Conservation (phyloP, 495 filamentous ascomycete genomes). For the Lindgomyces ingoldianus region DNA sequence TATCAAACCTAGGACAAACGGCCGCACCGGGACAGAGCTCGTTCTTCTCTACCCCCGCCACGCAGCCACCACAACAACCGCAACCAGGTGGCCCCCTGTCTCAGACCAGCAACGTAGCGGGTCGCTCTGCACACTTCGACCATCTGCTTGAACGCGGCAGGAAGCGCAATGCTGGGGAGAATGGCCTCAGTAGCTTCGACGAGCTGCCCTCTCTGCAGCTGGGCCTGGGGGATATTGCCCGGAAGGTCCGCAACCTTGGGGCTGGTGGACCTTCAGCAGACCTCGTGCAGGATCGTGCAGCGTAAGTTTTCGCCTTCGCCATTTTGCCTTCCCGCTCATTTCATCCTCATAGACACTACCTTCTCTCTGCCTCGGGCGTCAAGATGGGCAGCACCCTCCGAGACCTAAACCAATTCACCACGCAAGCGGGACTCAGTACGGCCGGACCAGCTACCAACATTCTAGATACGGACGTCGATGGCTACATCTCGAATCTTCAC, state of each 20-base stretch:
- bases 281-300: conserved; percentile 58
- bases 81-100: conserved; percentile 21
- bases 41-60: conserved; percentile 11
- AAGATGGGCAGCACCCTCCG: conserved; percentile 73
- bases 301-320: conserved; percentile 51
- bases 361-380: conserved; percentile 87
- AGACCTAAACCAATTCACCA: conserved; percentile 66
- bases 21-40: neutral
- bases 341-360: conserved; percentile 63
- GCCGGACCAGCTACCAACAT: conserved; percentile 48
- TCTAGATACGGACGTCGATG: conserved; percentile 74
- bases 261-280: conserved; percentile 50
- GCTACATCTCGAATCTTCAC: conserved; percentile 78
- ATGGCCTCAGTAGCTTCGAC: conserved; percentile 55
- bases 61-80: conserved; percentile 23
- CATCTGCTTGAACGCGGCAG: conserved; percentile 77
- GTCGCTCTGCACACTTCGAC: conserved; percentile 73
- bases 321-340: neutral
- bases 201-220: conserved; percentile 74
- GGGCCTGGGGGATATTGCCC: conserved; percentile 81
- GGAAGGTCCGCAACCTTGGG: conserved; percentile 78
- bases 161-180: conserved; percentile 54
- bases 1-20: conserved; percentile 30
- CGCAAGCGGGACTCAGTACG: conserved; percentile 49
- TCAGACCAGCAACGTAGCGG: conserved; percentile 25